These are phyloP conservation scores for Salix purpurea DNA, from an alignment of 345 rosid species.

Conservation along the genomic window DNA sequence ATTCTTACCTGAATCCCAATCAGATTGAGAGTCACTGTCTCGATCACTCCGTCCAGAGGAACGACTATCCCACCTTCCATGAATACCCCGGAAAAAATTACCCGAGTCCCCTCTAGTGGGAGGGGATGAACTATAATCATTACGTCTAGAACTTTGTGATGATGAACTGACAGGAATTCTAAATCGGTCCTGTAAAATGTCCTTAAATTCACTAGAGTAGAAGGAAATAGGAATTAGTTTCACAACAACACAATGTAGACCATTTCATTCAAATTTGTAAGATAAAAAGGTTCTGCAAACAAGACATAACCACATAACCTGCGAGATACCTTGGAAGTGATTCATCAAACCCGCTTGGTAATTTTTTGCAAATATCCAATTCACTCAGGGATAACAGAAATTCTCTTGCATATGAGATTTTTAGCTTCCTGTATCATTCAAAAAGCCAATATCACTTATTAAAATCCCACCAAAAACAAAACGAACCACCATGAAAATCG, in stretches of 20 bases:
- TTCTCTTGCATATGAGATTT: conserved; percentile 56
- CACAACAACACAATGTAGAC: background rate
- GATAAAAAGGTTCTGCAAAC: background rate
- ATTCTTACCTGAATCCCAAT: conserved; percentile 63
- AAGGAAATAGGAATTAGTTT: background rate
- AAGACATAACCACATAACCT: background rate
- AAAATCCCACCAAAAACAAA: background rate
- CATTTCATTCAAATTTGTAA: background rate
- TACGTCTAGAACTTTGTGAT: conserved; percentile 53
- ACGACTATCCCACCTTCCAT: conserved; percentile 86
- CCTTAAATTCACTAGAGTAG: conserved; percentile 58
- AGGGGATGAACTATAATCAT: conserved; percentile 86
- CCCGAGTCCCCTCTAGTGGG: conserved; percentile 73
- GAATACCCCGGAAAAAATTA: conserved; percentile 45
- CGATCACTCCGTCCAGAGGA: conserved; percentile 74
- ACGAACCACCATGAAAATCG: background rate
- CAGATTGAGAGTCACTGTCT: conserved; percentile 71
- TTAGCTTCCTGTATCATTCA: conserved; percentile 50
- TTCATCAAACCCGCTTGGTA: conserved; percentile 57
- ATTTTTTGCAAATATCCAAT: conserved; percentile 65
- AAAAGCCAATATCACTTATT: conserved; percentile 7
- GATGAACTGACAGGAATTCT: conserved; percentile 54
- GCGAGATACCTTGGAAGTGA: conserved; percentile 54
- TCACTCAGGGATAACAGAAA: conserved; percentile 67
- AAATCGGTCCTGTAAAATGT: conserved; percentile 52